A percentile compares a stretch with the other conserved stretches of the same genome.
phyloP scores from a whole-genome alignment of 2,329 filamentous ascomycete genomes.

The Grosmannia penicillata region DNA sequence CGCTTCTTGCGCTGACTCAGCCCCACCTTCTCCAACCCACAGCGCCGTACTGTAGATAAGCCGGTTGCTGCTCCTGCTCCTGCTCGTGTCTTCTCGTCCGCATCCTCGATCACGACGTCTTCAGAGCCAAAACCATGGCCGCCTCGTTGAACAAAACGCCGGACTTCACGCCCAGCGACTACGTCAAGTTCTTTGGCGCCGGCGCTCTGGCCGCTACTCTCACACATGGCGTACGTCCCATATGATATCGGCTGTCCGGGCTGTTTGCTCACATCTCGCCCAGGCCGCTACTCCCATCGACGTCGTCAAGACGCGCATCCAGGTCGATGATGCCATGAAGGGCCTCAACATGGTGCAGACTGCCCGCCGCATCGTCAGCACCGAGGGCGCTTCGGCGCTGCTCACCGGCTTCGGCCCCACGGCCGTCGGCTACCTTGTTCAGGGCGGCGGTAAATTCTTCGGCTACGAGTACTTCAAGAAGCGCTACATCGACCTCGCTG shows the following conservation, averaged over 20 bases:
- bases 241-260: neutral
- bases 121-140: slow-evolving; percentile 1
- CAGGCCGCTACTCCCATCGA: slow-evolving; percentile 38
- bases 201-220: slow-evolving; percentile 36
- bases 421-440: slow-evolving; percentile 75
- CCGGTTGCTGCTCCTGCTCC: no score
- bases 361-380: slow-evolving; percentile 61
- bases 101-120: no score
- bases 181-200: slow-evolving; percentile 37
- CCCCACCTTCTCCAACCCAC: no score
- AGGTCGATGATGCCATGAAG: slow-evolving; percentile 76
- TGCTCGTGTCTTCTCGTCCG: no score
- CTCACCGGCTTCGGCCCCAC: slow-evolving; percentile 77
- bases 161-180: slow-evolving; percentile 27
- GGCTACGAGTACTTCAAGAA: slow-evolving; percentile 95
- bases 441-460: slow-evolving; percentile 82
- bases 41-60: no score
- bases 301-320: slow-evolving; percentile 84
- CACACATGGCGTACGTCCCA: slow-evolving; percentile 32
- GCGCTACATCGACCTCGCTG: slow-evolving; percentile 59
- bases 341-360: slow-evolving; percentile 71
- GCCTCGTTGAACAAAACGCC: slow-evolving; percentile 12
- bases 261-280: neutral
- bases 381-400: slow-evolving; percentile 66
- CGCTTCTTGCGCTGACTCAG: no score